Conservation (phyloP, 2,329 filamentous ascomycete species). For the Fusarium tricinctum region DNA sequence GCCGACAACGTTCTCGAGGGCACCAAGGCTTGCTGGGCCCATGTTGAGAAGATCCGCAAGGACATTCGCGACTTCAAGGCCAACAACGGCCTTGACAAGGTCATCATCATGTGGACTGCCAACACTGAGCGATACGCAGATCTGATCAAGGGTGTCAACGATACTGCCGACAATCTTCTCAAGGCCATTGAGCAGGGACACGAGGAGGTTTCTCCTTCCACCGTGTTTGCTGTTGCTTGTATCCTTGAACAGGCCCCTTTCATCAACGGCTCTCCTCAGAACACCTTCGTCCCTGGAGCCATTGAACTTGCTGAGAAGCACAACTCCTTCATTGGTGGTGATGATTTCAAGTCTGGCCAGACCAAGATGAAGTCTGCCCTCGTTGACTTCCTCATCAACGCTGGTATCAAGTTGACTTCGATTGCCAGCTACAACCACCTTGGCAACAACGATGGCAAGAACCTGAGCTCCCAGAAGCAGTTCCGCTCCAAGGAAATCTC, state of each 20-base stretch:
- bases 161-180: constrained; percentile 94
- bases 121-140: constrained; percentile 98
- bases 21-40: constrained; percentile 84
- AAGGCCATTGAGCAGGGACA: constrained; percentile 89
- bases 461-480: constrained; percentile 95
- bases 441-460: constrained; percentile 99
- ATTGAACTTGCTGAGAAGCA: constrained; percentile 90
- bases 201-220: constrained; percentile 93
- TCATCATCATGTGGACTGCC: constrained; percentile 98
- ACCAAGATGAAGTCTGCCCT: constrained; percentile 99
- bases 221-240: constrained; percentile 93
- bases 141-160: constrained; percentile 88
- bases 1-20: constrained; percentile 92
- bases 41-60: constrained; percentile 92
- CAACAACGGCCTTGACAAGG: constrained; percentile 87
- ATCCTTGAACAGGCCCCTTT: constrained; percentile 93
- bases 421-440: constrained; percentile 99
- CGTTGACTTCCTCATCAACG: constrained; percentile 98
- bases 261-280: constrained; percentile 99
- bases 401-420: constrained; percentile 97
- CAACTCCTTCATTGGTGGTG: constrained; percentile 91
- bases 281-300: constrained; percentile 96
- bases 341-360: constrained; percentile 99
- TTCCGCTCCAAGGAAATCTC: constrained; percentile 99
- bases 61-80: constrained; percentile 97